These are phyloP conservation scores for Pulveroboletus sp. DNA, from an alignment of 768 basidiomycete genomes.

Conservation along the genomic window DNA sequence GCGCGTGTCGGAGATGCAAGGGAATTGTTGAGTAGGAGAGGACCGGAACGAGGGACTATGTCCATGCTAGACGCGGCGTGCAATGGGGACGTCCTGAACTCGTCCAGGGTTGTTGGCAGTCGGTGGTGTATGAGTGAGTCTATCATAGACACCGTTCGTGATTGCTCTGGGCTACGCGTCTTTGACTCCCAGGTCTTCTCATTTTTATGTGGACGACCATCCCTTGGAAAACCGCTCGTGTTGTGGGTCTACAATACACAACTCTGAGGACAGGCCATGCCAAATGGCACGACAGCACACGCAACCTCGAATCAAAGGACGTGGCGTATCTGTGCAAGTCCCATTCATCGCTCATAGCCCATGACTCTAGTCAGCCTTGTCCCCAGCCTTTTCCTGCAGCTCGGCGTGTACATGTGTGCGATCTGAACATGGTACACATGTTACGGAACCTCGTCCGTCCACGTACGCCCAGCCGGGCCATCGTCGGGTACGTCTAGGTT, in stretches of 20 bases:
- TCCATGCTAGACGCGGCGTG: constrained; percentile 13
- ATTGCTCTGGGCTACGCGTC: neutral
- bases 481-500: constrained; percentile 15
- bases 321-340: too few species aligned
- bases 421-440: neutral
- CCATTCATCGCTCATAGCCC: neutral
- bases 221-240: too few species aligned
- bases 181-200: neutral
- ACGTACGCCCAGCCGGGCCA: neutral
- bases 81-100: constrained; percentile 10
- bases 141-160: neutral
- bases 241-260: too few species aligned
- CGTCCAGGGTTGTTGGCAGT: neutral
- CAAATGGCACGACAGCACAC: too few species aligned
- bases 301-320: too few species aligned
- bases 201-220: too few species aligned
- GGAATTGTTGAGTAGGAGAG: neutral
- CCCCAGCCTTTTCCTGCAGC: too few species aligned
- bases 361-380: too few species aligned
- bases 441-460: constrained; percentile 1
- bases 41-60: neutral
- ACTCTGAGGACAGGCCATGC: too few species aligned
- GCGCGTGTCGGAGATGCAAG: too few species aligned
- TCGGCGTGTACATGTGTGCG: neutral
- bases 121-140: neutral